These are phyloP conservation scores for Rheum nobile DNA, from an alignment of 148 eudicot species.

Conservation along the genomic window DNA sequence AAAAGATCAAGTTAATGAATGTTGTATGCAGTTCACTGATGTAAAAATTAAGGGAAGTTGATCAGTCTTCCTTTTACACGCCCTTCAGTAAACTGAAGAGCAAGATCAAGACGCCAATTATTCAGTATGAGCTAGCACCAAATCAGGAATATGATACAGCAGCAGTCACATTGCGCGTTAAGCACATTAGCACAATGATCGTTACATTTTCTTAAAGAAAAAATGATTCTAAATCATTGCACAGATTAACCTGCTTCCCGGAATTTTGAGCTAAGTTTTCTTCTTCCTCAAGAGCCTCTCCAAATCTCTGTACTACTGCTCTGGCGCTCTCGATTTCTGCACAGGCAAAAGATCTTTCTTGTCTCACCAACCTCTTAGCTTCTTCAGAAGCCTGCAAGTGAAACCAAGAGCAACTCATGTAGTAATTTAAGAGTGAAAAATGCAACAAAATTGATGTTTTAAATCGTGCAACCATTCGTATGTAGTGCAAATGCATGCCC, in stretches of 20 bases:
- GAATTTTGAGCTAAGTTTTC: slow-evolving; percentile 59
- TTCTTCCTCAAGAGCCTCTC: slow-evolving; percentile 96
- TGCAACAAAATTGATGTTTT: no score
- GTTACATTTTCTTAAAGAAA: background rate
- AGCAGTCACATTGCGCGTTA: no score
- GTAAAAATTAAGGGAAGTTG: slow-evolving; percentile 13
- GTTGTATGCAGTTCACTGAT: no score
- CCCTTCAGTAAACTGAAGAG: no score
- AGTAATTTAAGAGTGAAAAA: background rate
- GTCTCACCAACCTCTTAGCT: slow-evolving; percentile 88
- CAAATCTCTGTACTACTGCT: slow-evolving; percentile 82
- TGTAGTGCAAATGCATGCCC: no score
- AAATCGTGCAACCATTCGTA: no score
- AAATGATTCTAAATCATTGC: background rate
- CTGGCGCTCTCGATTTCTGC: slow-evolving; percentile 96
- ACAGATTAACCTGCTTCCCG: slow-evolving; percentile 55
- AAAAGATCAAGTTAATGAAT: no score
- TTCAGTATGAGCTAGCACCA: no score
- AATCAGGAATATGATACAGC: no score
- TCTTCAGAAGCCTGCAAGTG: slow-evolving; percentile 83
- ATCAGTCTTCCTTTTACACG: no score
- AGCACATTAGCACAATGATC: no score
- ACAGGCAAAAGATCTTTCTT: slow-evolving; percentile 96
- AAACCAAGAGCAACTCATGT: slow-evolving; percentile 8
- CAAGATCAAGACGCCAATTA: no score